Evolutionary conservation across 495 filamentous ascomycete genomes (phyloP), one percentile per base, ranked within the genome.

Genomic region (Penicillium salamii): DNA sequence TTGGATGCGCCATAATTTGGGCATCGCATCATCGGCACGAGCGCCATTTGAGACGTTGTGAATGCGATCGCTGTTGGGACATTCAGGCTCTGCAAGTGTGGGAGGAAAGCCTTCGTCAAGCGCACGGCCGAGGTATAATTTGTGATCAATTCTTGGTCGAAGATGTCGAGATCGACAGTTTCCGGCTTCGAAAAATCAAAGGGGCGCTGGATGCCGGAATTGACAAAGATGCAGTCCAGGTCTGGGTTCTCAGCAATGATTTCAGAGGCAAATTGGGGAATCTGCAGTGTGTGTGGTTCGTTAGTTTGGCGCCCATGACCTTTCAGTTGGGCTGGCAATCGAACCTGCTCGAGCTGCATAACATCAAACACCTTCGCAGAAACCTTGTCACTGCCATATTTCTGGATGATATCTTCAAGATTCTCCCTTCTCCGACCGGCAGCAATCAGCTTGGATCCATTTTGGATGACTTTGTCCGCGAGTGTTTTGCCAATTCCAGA

Each of bases 401-500:
- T 75, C 29, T 74, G 54, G 14, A 84, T 77, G 53, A 90, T 79
- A 1, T 59, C 72, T 41, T 87, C 78, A 34, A 91, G 77, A 8
- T 78, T 76, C 17, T 88, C 83, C 59, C 84, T 71, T 28, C 87
- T 73, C 6, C 87, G 74, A 8, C 87, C 88, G 14, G 82, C 72
- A 13, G 79, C 76, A 19, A 89, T 78, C 13, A 89, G 76, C 37
- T 72, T 69, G 59, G 75, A 73, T 20, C 82, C 85, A 42, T 79
- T 76, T 19, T 78, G 61, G 13, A 90, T 70, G 51, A 90, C 63
- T 47, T 78, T 81, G 48, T 77, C 75, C 3, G 86, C 82, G 20
- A 91, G 68, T 0, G 81, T 84, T 19, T 71, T 60, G 39, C 88
- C 87, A 50, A 91, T 89, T 46, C 87, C 86, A 14, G 79, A 79